These are phyloP conservation scores for Crassisporium funariophilum DNA, from an alignment of 768 basidiomycete genomes.

Conservation along the genomic window DNA sequence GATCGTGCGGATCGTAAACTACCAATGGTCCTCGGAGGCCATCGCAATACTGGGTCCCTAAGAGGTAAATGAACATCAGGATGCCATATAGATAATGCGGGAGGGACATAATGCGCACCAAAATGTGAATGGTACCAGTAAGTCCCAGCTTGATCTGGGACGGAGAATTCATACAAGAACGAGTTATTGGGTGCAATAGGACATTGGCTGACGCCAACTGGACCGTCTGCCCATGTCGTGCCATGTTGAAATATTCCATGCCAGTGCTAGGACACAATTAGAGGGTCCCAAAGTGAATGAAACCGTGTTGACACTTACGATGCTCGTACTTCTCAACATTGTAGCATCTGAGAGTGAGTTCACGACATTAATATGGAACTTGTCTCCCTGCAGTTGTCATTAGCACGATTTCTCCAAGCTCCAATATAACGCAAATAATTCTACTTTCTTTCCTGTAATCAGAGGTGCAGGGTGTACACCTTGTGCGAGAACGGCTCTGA, in stretches of 20 bases:
- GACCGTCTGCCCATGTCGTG: slow-evolving; percentile 42
- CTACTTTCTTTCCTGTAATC: slow-evolving; percentile 26
- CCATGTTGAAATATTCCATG: slow-evolving; percentile 41
- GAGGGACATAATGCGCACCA: slow-evolving; percentile 26
- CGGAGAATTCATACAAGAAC: slow-evolving; percentile 27
- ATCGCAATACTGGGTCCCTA: slow-evolving; percentile 57
- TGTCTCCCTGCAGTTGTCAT: slow-evolving; percentile 19
- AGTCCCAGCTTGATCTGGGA: slow-evolving; percentile 40
- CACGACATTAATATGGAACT: slow-evolving; percentile 44
- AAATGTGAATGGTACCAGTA: slow-evolving; percentile 51
- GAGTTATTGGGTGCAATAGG: slow-evolving; percentile 40
- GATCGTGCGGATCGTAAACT: slow-evolving; percentile 29
- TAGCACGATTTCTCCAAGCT: neutral
- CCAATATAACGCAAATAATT: neutral
- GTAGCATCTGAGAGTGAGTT: slow-evolving; percentile 39
- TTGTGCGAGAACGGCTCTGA: slow-evolving; percentile 29
- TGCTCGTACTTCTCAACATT: slow-evolving; percentile 40
- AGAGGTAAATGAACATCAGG: neutral
- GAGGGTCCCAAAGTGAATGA: slow-evolving; percentile 16
- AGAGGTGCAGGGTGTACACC: slow-evolving; percentile 25
- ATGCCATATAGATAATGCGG: neutral
- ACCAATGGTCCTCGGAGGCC: slow-evolving; percentile 45
- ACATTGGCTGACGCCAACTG: slow-evolving; percentile 40
- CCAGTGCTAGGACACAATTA: slow-evolving; percentile 56
- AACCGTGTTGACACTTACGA: slow-evolving; percentile 13